Evolutionary conservation across 306 rosid species (phyloP).

Genomic region (barrel medic (Medicago truncatula)): MtrunA17r5.0-ANR NC_053042.1:37047501-37048000

Average conservation of each 20-base stretch:
- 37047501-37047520: not conserved
- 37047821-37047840: too few species aligned
- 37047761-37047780: not conserved
- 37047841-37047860: too few species aligned
- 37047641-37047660: not conserved
- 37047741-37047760: not conserved
- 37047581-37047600: constrained; percentile 7
- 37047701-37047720: too few species aligned
- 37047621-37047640: not conserved
- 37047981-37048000: constrained; percentile 38
- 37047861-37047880: too few species aligned
- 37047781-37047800: too few species aligned
- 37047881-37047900: too few species aligned
- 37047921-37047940: not conserved
- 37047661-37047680: not conserved
- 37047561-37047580: not conserved
- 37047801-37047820: too few species aligned
- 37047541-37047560: not conserved
- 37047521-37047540: constrained; percentile 4
- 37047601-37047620: not conserved
- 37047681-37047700: constrained; percentile 29
- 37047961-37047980: not conserved
- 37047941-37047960: not conserved
- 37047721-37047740: too few species aligned
- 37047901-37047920: not conserved